These are phyloP conservation scores for Cyathus striatus DNA, from an alignment of 768 basidiomycete species.

Conservation along the genomic window DNA sequence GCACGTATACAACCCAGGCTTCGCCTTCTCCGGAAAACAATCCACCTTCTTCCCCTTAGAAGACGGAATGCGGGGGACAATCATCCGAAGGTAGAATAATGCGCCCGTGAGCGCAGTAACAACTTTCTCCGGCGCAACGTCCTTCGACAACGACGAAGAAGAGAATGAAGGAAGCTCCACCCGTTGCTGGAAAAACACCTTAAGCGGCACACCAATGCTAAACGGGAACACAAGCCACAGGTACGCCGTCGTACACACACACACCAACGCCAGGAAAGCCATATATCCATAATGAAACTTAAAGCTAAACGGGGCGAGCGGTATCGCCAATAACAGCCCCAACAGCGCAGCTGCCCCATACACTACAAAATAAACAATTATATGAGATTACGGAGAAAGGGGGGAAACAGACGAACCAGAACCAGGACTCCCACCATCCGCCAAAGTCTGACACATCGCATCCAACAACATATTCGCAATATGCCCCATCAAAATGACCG, in stretches of 20 bases:
- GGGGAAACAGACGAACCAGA: constrained; percentile 34
- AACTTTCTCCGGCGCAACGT: constrained; percentile 19
- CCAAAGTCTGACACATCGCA: constrained; percentile 51
- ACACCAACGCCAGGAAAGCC: constrained; percentile 27
- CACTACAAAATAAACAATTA: constrained; percentile 28
- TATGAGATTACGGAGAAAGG: not conserved
- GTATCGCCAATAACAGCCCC: constrained; percentile 47
- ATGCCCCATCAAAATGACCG: constrained; percentile 49
- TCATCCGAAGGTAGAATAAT: constrained; percentile 32
- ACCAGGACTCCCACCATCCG: constrained; percentile 52
- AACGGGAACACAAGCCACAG: constrained; percentile 56
- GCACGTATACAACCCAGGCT: constrained; percentile 41
- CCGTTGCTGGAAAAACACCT: constrained; percentile 66
- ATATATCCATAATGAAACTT: constrained; percentile 31
- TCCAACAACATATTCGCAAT: constrained; percentile 40
- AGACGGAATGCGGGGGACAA: constrained; percentile 52
- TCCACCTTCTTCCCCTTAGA: constrained; percentile 26
- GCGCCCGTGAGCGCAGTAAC: constrained; percentile 43
- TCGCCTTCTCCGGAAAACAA: constrained; percentile 19
- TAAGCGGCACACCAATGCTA: constrained; percentile 53
- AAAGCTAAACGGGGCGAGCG: constrained; percentile 60
- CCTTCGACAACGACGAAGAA: constrained; percentile 14
- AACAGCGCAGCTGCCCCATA: constrained; percentile 43
- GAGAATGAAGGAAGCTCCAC: constrained; percentile 35
- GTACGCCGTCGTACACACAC: constrained; percentile 39